These are phyloP conservation scores for Fusarium coffeatum DNA, from an alignment of 2,329 filamentous ascomycete species.

Conservation along the genomic window DNA sequence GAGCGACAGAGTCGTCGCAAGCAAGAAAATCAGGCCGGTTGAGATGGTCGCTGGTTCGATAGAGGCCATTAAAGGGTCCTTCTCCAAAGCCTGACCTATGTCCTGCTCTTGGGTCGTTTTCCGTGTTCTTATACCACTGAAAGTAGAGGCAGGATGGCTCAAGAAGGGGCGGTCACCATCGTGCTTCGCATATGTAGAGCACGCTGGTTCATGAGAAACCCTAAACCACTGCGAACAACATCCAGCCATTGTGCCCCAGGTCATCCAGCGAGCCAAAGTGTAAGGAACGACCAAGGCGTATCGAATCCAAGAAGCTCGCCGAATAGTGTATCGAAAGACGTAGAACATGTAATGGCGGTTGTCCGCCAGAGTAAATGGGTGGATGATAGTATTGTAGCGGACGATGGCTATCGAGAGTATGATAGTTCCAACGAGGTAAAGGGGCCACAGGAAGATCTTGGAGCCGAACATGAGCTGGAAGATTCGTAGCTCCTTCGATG, in stretches of 20 bases:
- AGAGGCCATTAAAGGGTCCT: slow-evolving; percentile 46
- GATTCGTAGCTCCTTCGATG: slow-evolving; percentile 26
- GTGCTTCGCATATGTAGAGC: slow-evolving; percentile 25
- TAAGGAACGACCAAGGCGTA: slow-evolving; percentile 79
- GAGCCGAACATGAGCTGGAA: slow-evolving; percentile 43
- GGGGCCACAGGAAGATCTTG: slow-evolving; percentile 52
- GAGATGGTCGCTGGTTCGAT: slow-evolving; percentile 57
- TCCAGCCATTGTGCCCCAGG: slow-evolving; percentile 71
- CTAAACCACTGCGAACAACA: slow-evolving; percentile 46
- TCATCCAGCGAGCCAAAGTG: slow-evolving; percentile 74
- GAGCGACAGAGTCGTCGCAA: slow-evolving; percentile 80
- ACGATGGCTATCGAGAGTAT: slow-evolving; percentile 63
- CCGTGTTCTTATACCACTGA: not conserved
- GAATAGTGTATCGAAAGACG: slow-evolving; percentile 85
- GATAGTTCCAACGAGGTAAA: slow-evolving; percentile 53
- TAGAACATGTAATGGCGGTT: slow-evolving; percentile 99
- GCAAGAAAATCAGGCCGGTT: slow-evolving; percentile 68
- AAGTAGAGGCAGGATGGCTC: slow-evolving; percentile 48
- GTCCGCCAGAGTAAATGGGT: slow-evolving; percentile 95
- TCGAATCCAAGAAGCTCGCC: slow-evolving; percentile 70
- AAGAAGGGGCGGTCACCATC: slow-evolving; percentile 35
- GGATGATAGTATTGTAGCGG: slow-evolving; percentile 89
- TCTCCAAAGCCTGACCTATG: slow-evolving; percentile 33
- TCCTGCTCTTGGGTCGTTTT: slow-evolving; percentile 25
- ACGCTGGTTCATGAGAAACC: slow-evolving; percentile 17